Percentiles rank a stretch among this genome's conserved stretches.
These are phyloP conservation scores for Lophiotrema nucula DNA, from an alignment of 495 filamentous ascomycete species.

Conservation along the genomic window DNA sequence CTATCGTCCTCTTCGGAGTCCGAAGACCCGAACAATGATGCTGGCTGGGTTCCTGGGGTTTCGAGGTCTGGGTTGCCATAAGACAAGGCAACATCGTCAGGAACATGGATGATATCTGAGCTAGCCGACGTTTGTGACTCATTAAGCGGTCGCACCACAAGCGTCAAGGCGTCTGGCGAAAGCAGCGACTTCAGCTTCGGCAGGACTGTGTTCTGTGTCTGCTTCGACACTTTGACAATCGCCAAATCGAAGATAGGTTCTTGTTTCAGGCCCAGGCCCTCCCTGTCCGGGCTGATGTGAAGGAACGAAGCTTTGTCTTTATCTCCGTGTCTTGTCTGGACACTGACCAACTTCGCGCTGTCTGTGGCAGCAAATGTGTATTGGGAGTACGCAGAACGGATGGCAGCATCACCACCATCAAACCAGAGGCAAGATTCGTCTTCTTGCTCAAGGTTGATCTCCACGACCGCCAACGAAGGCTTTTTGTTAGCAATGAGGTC, in stretches of 20 bases:
- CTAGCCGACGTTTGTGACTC: no score
- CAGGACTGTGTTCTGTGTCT: background rate
- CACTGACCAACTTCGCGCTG: background rate
- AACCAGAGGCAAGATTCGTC: slow-evolving; percentile 1
- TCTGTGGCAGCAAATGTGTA: slow-evolving; percentile 4
- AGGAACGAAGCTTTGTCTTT: background rate
- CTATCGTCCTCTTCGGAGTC: no score
- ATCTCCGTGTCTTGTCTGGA: slow-evolving; percentile 2
- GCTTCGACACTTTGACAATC: background rate
- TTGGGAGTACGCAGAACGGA: background rate
- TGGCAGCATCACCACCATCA: background rate
- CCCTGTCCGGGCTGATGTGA: background rate
- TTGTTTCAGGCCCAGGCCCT: background rate
- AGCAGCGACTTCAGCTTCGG: background rate
- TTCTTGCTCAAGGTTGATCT: slow-evolving; percentile 26
- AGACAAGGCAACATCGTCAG: no score
- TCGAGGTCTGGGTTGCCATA: no score
- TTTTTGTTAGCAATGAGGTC: slow-evolving; percentile 39
- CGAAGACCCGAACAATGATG: no score
- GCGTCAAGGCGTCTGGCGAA: background rate
- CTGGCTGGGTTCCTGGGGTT: no score
- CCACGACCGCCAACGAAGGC: slow-evolving; percentile 36
- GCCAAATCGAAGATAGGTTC: background rate
- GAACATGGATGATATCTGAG: no score
- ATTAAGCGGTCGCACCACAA: no score